These are phyloP conservation scores for Populus hybrid DNA, from an alignment of 441 rosid species.

Conservation along the genomic window DNA sequence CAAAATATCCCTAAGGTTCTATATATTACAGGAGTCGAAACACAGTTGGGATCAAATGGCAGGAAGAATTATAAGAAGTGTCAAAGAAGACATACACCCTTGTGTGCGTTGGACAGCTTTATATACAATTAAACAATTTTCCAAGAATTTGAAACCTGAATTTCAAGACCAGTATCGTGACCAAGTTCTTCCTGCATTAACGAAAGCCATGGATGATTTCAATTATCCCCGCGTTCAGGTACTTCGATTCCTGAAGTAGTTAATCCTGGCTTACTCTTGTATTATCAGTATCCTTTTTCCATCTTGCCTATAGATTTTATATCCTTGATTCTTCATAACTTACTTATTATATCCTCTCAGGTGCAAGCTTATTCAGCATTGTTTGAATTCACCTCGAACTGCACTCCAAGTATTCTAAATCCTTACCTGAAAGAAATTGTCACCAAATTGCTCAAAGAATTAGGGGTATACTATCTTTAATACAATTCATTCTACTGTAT, in stretches of 20 bases:
- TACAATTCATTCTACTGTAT: background rate
- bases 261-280: background rate
- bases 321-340: too few relatives aligned
- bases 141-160: background rate
- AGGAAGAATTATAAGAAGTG: background rate
- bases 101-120: background rate
- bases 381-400: background rate
- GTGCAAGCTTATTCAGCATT: background rate
- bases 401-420: background rate
- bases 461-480: background rate
- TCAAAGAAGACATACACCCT: background rate
- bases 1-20: background rate
- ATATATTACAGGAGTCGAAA: background rate
- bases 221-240: background rate
- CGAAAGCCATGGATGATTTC: background rate
- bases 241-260: background rate
- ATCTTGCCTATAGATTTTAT: background rate
- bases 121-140: background rate
- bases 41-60: background rate
- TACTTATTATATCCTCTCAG: background rate
- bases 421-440: background rate
- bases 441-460: background rate
- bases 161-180: background rate
- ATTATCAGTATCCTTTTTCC: background rate
- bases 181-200: background rate